phyloP scores from a whole-genome alignment of 1,284 basidiomycete species.

The Boletus albobrunnescens region DNA sequence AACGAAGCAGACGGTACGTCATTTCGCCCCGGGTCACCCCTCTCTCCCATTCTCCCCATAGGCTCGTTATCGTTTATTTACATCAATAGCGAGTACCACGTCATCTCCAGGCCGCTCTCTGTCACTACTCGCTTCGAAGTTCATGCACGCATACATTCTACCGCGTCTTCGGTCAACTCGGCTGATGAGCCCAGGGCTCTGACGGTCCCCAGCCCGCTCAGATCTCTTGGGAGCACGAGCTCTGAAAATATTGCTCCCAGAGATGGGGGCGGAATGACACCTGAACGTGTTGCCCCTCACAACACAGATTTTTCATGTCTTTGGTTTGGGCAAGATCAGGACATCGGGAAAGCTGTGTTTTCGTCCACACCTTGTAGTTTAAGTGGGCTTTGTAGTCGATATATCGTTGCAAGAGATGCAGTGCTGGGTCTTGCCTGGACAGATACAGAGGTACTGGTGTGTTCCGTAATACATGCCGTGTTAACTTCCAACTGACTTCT shows the following conservation, averaged over 20 bases:
- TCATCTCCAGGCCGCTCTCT: constrained; percentile 35
- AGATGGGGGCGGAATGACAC: neutral
- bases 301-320: constrained; percentile 23
- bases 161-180: constrained; percentile 20
- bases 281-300: constrained; percentile 1
- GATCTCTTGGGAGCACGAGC: constrained; percentile 36
- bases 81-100: constrained; percentile 18
- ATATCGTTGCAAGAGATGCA: constrained; percentile 23
- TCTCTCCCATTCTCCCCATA: constrained; percentile 26
- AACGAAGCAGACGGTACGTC: constrained; percentile 43
- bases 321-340: constrained; percentile 24
- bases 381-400: constrained; percentile 21
- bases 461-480: neutral
- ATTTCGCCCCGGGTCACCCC: neutral
- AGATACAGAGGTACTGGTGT: constrained; percentile 26
- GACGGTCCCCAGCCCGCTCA: constrained; percentile 56
- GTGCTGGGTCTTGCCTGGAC: constrained; percentile 28
- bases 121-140: constrained; percentile 27
- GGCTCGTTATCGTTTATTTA: constrained; percentile 28
- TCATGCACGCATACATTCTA: constrained; percentile 14
- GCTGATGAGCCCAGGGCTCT: constrained; percentile 24
- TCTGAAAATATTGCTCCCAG: constrained; percentile 34
- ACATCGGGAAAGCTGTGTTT: constrained; percentile 18
- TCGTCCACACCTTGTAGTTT: constrained; percentile 15
- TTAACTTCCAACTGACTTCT: neutral